Conservation (phyloP, 441 rosid species). For the Pelargonium australe region DNA sequence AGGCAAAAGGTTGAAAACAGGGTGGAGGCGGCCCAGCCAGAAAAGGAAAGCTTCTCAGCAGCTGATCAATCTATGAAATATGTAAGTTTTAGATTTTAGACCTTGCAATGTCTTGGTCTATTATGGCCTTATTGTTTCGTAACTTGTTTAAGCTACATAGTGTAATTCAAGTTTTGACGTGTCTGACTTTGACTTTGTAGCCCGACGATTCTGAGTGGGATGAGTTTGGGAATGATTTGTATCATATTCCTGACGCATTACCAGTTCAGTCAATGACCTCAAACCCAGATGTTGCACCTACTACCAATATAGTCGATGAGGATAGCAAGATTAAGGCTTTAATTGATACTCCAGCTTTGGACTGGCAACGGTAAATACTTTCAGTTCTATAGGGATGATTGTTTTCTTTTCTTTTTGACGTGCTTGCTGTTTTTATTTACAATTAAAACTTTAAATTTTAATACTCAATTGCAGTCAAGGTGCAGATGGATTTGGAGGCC, state of each 20-base stretch:
- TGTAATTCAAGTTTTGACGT: background rate
- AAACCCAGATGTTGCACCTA: conserved; percentile 39
- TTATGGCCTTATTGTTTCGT: conserved; percentile 1
- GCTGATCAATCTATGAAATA: conserved; percentile 48
- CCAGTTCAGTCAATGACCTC: conserved; percentile 48
- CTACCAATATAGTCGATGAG: conserved; percentile 78
- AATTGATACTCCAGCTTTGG: conserved; percentile 89
- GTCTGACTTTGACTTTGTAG: conserved; percentile 30
- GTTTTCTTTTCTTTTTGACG: background rate
- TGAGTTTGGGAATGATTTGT: conserved; percentile 94
- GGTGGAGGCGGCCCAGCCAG: conserved; percentile 42
- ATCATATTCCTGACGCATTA: conserved; percentile 70
- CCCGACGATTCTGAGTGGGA: conserved; percentile 82
- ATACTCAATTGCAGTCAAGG: conserved; percentile 57
- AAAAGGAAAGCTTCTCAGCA: conserved; percentile 41
- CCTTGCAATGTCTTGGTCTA: background rate
- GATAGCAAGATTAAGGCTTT: conserved; percentile 90
- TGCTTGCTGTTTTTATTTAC: background rate
- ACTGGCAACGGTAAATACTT: conserved; percentile 79
- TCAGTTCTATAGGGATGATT: conserved; percentile 1
- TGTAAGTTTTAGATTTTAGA: conserved; percentile 38
- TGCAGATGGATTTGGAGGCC: conserved; percentile 56
- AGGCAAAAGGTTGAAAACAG: conserved; percentile 61
- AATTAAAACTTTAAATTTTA: background rate
- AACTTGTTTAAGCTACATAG: background rate